Evolutionary conservation across 1,139 yeast genomes (phyloP).

Genomic region (Debaryomyces udenii): DNA sequence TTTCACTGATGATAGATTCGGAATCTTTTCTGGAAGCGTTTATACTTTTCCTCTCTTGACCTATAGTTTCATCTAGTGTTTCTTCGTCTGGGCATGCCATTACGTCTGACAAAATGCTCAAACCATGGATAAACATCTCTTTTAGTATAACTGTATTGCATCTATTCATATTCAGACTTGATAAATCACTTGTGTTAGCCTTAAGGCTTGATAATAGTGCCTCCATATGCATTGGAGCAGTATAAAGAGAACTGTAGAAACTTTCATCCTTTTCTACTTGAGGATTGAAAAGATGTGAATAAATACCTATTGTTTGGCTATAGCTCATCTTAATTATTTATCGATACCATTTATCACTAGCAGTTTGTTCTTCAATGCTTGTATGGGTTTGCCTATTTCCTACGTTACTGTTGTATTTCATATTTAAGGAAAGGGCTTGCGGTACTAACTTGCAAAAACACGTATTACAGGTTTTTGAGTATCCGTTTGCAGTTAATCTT

Average conservation of each 20-base stretch:
- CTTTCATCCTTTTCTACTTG: constrained; percentile 23
- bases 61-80: background rate
- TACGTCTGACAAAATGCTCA: constrained; percentile 23
- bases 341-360: background rate
- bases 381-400: too few species aligned
- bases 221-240: constrained; percentile 29
- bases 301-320: constrained; percentile 22
- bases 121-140: constrained; percentile 26
- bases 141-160: constrained; percentile 17
- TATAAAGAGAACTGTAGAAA: constrained; percentile 29
- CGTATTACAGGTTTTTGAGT: constrained; percentile 2
- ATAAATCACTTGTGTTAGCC: constrained; percentile 21
- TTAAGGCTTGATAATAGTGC: constrained; percentile 28
- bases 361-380: background rate
- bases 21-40: constrained; percentile 4
- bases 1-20: constrained; percentile 4
- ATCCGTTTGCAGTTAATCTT: background rate
- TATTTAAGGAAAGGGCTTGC: constrained; percentile 3
- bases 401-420: background rate
- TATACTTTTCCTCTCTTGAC: background rate
- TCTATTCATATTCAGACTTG: constrained; percentile 2
- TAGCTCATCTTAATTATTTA: constrained; percentile 15
- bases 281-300: constrained; percentile 29
- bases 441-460: constrained; percentile 2
- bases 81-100: constrained; percentile 15